Percentiles rank a stretch among this genome's conserved stretches.
These are phyloP conservation scores for Strobilomyces confusus DNA, from an alignment of 768 basidiomycete species.

Conservation along the genomic window DNA sequence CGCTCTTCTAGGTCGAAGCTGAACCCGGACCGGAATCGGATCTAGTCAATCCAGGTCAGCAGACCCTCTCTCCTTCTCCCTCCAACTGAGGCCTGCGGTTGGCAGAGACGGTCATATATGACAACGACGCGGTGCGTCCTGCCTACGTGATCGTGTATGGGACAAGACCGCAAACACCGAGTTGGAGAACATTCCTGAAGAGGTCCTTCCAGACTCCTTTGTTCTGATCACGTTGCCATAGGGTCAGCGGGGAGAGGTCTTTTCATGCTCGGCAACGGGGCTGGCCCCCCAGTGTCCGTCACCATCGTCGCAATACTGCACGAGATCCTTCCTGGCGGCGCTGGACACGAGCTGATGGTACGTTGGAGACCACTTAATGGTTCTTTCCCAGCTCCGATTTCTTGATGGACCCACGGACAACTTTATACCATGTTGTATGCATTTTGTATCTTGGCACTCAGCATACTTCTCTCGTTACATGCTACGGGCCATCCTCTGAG, in stretches of 20 bases:
- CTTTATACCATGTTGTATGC: not conserved
- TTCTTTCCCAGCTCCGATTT: not conserved
- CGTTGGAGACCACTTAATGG: not conserved
- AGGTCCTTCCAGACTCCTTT: conserved; percentile 2
- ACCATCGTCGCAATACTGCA: not conserved
- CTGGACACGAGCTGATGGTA: not conserved
- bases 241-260: not conserved
- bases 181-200: not conserved
- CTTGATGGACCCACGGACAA: not conserved
- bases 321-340: not conserved
- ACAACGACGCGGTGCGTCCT: conserved; percentile 13
- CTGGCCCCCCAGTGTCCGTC: not conserved
- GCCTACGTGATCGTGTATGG: conserved; percentile 13
- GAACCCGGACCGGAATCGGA: conserved; percentile 13
- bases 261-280: not conserved
- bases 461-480: too few relatives aligned
- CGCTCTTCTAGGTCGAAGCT: conserved; percentile 9
- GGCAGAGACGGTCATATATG: conserved; percentile 12
- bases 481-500: too few relatives aligned
- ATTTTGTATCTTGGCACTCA: not conserved
- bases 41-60: conserved; percentile 11
- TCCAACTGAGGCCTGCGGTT: not conserved
- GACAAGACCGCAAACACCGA: not conserved
- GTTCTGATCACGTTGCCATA: not conserved
- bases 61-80: not conserved